A percentile compares a stretch with the other conserved stretches of the same genome.
phyloP scores from a whole-genome alignment of 192 early-diverging fungal genomes.

The Gaertneriomyces sp. region DNA sequence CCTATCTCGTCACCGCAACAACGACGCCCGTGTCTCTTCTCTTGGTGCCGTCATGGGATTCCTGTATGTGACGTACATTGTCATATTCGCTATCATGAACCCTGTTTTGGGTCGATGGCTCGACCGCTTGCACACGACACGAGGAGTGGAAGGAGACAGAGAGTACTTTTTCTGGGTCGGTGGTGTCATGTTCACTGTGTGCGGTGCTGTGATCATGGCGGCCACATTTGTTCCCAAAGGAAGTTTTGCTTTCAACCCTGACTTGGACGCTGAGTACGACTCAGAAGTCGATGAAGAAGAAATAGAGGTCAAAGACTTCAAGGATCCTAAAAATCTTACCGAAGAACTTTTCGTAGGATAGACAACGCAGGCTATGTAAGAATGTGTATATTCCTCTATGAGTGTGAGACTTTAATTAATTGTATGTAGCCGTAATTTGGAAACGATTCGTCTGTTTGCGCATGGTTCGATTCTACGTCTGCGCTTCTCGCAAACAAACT shows the following conservation, averaged over 20 bases:
- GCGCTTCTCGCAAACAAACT: no score
- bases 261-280: conserved; percentile 14
- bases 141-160: conserved; percentile 5
- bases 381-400: no score
- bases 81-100: conserved; percentile 44
- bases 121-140: conserved; percentile 29
- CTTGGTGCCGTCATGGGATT: conserved; percentile 58
- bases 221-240: conserved; percentile 56
- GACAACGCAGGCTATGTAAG: no score
- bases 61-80: conserved; percentile 50
- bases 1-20: conserved; percentile 29
- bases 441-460: no score
- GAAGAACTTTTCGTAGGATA: no score
- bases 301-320: no score
- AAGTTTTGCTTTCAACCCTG: conserved; percentile 34
- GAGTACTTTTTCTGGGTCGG: conserved; percentile 39
- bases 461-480: no score
- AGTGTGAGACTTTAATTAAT: no score
- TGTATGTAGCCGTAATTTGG: no score
- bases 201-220: conserved; percentile 42
- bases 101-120: conserved; percentile 37
- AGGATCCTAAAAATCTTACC: no score
- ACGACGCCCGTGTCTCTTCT: conserved; percentile 41
- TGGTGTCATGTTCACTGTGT: conserved; percentile 45
- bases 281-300: no score